phyloP scores from a whole-genome alignment of 306 rosid species.

The Inga oerstediana region DNA sequence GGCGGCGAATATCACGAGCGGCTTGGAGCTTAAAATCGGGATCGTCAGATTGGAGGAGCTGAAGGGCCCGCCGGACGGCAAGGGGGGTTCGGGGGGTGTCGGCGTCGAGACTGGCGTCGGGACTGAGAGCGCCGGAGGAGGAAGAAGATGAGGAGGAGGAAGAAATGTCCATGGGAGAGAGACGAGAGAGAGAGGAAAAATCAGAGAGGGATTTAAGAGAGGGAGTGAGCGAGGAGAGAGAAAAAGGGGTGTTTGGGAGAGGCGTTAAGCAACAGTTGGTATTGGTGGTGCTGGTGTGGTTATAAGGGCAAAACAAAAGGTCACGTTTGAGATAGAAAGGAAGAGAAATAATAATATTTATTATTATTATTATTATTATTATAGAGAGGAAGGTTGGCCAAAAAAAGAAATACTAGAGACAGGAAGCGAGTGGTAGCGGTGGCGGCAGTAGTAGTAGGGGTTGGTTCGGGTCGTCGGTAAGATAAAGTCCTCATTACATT shows the following conservation, averaged over 20 bases:
- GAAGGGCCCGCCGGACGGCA: slow-evolving; percentile 69
- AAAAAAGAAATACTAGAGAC: too few species aligned
- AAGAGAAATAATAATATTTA: neutral
- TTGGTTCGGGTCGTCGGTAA: slow-evolving; percentile 17
- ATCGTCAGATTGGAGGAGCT: slow-evolving; percentile 64
- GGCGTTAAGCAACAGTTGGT: slow-evolving; percentile 53
- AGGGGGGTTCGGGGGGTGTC: slow-evolving; percentile 50
- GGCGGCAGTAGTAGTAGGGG: slow-evolving; percentile 19
- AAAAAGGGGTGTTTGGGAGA: slow-evolving; percentile 23
- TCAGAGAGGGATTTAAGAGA: slow-evolving; percentile 26
- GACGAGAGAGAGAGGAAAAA: slow-evolving; percentile 12
- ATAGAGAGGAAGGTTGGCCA: too few species aligned
- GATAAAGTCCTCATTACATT: neutral
- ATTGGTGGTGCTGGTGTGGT: neutral
- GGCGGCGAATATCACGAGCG: slow-evolving; percentile 84
- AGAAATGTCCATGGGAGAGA: slow-evolving; percentile 40
- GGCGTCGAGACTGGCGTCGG: slow-evolving; percentile 33
- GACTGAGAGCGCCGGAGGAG: slow-evolving; percentile 26
- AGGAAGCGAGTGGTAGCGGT: neutral
- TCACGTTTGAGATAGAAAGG: neutral
- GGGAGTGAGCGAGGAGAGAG: slow-evolving; percentile 37
- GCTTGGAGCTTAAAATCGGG: slow-evolving; percentile 58
- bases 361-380: too few species aligned
- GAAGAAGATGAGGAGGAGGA: slow-evolving; percentile 25
- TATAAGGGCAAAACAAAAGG: slow-evolving; percentile 15